Evolutionary conservation across 2,329 filamentous ascomycete genomes (phyloP), one percentile per base, ranked within the genome.

Genomic region (Penicillium sp.): DNA sequence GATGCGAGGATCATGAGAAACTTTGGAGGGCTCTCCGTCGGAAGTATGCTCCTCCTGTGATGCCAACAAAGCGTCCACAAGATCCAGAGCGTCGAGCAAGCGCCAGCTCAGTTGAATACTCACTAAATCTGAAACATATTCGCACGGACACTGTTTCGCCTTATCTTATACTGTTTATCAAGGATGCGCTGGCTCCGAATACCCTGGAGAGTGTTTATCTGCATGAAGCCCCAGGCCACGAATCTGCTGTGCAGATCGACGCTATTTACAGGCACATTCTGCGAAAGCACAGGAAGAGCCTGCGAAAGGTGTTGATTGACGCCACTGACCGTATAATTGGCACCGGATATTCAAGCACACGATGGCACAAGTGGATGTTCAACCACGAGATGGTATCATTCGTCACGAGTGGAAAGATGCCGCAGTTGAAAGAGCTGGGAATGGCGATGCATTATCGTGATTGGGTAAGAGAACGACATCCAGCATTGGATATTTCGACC

Each of bases 201-300:
- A 88, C 84, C 28, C 77, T 94, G n/a, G 88, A 94, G 71, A 86
- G 86, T 9, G 78, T 94, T 10, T 91, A 91, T 68, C 73, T 94
- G 46, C 89, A 92, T 70, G 88, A 92, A 77, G 68, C 82, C 63
- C 71, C 80, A 56, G 69, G 73, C 22, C 78, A 82, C 70, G 70
- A 77, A n/a, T 82, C 84, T 1, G 75, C 75, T 8, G 86, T 92
- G 1, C 80, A 82, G 3, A 82, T 92, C 52, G 85, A 90, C 35
- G 78, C 84, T 17, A 88, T 94, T 59, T 91, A 89, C 73, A 83
- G 82, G 55, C 84, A 85, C 12, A 82, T 88, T 7, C 76, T 94
- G 53, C 84, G 84, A 60, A 80, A 86, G n/a, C 90, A 94, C 71
- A 82, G 84, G 25, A 74, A 76, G 35, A 92, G 88, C 69, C 75